Evolutionary conservation across 1,139 yeast genomes (phyloP), one percentile per base, ranked within the genome.

Genomic region (Yamadazyma diddensiae): DNA sequence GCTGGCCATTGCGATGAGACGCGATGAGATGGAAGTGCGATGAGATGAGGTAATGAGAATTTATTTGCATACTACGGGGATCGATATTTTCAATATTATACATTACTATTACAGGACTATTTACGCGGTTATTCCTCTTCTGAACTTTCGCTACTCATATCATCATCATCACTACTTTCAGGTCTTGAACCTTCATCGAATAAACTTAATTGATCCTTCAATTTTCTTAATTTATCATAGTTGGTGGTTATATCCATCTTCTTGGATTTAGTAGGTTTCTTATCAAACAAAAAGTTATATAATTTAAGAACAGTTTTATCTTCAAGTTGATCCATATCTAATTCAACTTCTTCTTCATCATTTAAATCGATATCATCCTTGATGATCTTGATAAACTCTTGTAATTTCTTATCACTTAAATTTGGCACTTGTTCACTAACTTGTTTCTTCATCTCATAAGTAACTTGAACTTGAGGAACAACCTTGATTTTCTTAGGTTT

Each of bases 401-500:
- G 86, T 50, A 92, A 65, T 62, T 85, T 86, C 59, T 82, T 80
- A 44, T 87, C 95, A 21, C 88, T 76, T 46, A 82, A 67, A 39
- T 79, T 80, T 32, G 83, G 81, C 53, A 92, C 92, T 50, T 81
- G 79, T 52, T 88, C 97, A 36, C 92, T 79, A 35, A 92, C 82
- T 56, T 87, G 95, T 55, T 87, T 86, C 73, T 94, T 92, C 97
- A 92, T 92, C 53, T 90, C 97, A 55, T 86, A 92, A 0, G 97
- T 86, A 30, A 83, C 83, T 31, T 77, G 46, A 33, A 47, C 41
- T 32, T 43, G 45, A 21, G 48, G 48, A 6, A 37, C 37, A 18
- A 43, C 28, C 28, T 40, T 44, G 10, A 44, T 34, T 29, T 44
- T 45, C 28, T 45, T 45, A 3, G 37, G 27, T 24, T 41, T 41